Evolutionary conservation across 164 flowering plant species (phyloP).

Genomic region (Aristolochia fimbriata): DNA sequence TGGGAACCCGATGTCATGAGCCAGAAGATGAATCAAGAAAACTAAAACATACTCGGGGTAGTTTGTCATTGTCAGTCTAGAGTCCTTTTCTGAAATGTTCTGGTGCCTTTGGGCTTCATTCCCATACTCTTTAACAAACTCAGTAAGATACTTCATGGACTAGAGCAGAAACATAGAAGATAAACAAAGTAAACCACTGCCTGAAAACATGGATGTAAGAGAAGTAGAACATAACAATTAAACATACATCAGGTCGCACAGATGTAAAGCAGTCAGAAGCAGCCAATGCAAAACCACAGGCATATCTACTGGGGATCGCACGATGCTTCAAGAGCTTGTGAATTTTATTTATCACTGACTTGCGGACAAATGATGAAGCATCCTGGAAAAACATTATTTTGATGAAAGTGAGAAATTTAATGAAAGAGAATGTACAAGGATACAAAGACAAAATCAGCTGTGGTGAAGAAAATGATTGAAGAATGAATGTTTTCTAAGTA

Average conservation of each 20-base stretch:
- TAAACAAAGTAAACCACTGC: background rate
- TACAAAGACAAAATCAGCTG: no score
- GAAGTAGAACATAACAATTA: background rate
- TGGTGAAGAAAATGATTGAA: no score
- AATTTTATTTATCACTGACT: conserved; percentile 45
- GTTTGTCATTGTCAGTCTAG: conserved; percentile 31
- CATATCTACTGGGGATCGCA: conserved; percentile 61
- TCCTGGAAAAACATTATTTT: conserved; percentile 32
- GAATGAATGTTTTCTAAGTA: no score
- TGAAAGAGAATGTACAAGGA: no score
- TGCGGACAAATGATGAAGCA: conserved; percentile 35
- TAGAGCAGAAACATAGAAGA: conserved; percentile 12
- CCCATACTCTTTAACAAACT: conserved; percentile 47
- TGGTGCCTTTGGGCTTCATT: conserved; percentile 36
- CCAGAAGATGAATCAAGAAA: conserved; percentile 76
- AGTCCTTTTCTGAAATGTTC: conserved; percentile 17
- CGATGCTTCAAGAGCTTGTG: conserved; percentile 54
- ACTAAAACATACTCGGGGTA: conserved; percentile 61
- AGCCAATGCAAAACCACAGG: conserved; percentile 74
- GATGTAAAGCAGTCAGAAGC: conserved; percentile 41
- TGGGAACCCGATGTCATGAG: conserved; percentile 63
- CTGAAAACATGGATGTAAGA: background rate
- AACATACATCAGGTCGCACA: conserved; percentile 47
- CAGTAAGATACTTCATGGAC: conserved; percentile 61
- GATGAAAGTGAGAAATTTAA: no score